phyloP scores from a whole-genome alignment of 352 stramenopile genomes.

The Pythium periplocum region DNA sequence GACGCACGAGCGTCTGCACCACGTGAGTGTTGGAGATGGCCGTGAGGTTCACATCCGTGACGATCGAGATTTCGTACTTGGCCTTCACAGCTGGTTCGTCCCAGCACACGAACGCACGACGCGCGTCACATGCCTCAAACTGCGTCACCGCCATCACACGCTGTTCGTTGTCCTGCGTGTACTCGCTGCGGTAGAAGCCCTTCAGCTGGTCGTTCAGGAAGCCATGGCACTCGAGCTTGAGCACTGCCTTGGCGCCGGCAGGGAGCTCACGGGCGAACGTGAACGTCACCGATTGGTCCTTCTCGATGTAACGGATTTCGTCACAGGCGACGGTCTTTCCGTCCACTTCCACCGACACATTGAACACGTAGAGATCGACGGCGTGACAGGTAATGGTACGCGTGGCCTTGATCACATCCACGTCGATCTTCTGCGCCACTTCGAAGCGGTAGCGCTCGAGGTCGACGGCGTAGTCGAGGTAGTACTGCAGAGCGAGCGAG shows the following conservation, averaged over 20 bases:
- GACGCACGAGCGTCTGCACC: conserved; percentile 61
- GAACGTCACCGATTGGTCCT: conserved; percentile 55
- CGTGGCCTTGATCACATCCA: conserved; percentile 59
- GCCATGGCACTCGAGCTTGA: conserved; percentile 55
- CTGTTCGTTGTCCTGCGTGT: conserved; percentile 86
- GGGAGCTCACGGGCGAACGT: conserved; percentile 41
- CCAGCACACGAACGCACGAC: conserved; percentile 96
- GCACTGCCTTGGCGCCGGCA: conserved; percentile 19
- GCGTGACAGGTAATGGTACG: conserved; percentile 89
- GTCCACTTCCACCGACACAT: conserved; percentile 45
- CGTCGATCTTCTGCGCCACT: conserved; percentile 50
- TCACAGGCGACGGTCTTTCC: conserved; percentile 33
- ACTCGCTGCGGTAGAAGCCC: conserved; percentile 95
- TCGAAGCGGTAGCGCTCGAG: conserved; percentile 69
- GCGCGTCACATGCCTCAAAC: conserved; percentile 84
- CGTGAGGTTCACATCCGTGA: conserved; percentile 83
- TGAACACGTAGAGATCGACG: conserved; percentile 89
- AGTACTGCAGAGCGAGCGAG: conserved; percentile 36
- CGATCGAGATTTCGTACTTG: conserved; percentile 91
- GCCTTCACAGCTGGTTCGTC: conserved; percentile 97
- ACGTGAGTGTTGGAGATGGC: conserved; percentile 97
- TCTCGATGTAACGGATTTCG: conserved; percentile 50
- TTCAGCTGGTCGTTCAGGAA: conserved; percentile 92
- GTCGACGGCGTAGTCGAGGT: conserved; percentile 76
- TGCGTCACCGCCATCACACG: conserved; percentile 93